phyloP scores from a whole-genome alignment of 139 green algal genomes.

The Coccomyxa sp. region DNA sequence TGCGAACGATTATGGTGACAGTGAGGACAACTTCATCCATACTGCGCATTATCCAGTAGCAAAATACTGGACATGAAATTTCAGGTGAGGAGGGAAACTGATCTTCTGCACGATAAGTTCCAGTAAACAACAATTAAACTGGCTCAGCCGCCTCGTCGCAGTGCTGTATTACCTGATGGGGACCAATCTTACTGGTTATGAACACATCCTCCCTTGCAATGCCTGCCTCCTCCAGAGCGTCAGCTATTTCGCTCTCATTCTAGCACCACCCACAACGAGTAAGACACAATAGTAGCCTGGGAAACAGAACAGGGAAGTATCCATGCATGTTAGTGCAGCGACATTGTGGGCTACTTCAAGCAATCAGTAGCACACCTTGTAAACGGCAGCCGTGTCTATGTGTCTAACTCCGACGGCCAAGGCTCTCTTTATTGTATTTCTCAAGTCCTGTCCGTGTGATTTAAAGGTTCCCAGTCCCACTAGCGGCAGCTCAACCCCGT shows the following conservation, averaged over 20 bases:
- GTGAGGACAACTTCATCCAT: neutral
- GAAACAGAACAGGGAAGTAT: neutral
- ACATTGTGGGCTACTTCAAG: too few species aligned
- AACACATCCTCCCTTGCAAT: slow-evolving; percentile 15
- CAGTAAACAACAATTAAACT: neutral
- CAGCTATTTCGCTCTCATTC: slow-evolving; percentile 46
- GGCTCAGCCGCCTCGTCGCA: neutral
- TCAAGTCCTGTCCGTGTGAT: slow-evolving; percentile 24
- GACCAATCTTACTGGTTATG: slow-evolving; percentile 62
- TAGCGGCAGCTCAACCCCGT: slow-evolving; percentile 7
- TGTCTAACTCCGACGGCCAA: slow-evolving; percentile 44
- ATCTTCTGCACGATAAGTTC: neutral
- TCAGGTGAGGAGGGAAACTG: too few species aligned
- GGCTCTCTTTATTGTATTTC: slow-evolving; percentile 36
- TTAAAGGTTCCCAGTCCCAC: slow-evolving; percentile 69
- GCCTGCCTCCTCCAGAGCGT: slow-evolving; percentile 4
- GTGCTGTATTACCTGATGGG: slow-evolving; percentile 35
- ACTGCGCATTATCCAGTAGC: neutral
- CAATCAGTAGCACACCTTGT: slow-evolving; percentile 38
- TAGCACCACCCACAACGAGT: neutral
- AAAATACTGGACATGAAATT: neutral
- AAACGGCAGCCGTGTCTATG: slow-evolving; percentile 72
- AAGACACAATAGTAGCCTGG: neutral
- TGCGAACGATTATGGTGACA: neutral
- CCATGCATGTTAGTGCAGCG: too few species aligned